Conservation (phyloP, 1,139 yeast genomes). For the Saccharomyces hybrid region DNA sequence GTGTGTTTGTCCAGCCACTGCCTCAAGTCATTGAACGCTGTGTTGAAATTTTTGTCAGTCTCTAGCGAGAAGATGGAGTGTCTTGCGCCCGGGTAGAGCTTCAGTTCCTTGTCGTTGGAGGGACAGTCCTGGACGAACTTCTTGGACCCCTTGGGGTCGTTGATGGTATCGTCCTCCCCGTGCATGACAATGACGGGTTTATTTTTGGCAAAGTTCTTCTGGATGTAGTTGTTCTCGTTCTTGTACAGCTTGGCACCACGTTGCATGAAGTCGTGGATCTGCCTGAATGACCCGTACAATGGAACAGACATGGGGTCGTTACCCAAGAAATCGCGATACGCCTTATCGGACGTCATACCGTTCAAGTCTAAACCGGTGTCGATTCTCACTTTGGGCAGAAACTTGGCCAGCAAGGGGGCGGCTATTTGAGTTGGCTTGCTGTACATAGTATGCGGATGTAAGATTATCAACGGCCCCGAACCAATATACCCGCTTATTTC, state of each 20-base stretch:
- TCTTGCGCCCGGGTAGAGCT: slow-evolving; percentile 31
- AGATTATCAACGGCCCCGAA: slow-evolving; percentile 58
- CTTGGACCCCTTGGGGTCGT: slow-evolving; percentile 47
- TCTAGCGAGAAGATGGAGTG: slow-evolving; percentile 33
- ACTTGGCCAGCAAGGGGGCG: slow-evolving; percentile 42
- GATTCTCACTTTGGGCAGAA: slow-evolving; percentile 49
- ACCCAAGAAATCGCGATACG: slow-evolving; percentile 40
- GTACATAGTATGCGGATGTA: slow-evolving; percentile 56
- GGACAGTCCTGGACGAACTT: slow-evolving; percentile 36
- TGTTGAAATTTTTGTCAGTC: slow-evolving; percentile 18
- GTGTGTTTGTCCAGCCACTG: slow-evolving; percentile 19
- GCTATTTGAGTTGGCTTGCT: slow-evolving; percentile 39
- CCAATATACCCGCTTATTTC: slow-evolving; percentile 49
- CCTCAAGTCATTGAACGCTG: slow-evolving; percentile 17
- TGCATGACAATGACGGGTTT: slow-evolving; percentile 47
- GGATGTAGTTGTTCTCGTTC: slow-evolving; percentile 34
- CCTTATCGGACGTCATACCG: slow-evolving; percentile 47
- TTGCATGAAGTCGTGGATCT: slow-evolving; percentile 54
- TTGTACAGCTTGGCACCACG: slow-evolving; percentile 26
- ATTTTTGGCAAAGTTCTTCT: slow-evolving; percentile 37
- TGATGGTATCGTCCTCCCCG: slow-evolving; percentile 48
- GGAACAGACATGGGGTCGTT: slow-evolving; percentile 41
- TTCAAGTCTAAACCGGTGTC: slow-evolving; percentile 50
- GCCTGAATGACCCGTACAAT: slow-evolving; percentile 40
- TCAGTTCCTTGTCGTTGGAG: slow-evolving; percentile 32